Conservation (phyloP, 2,329 filamentous ascomycete species). For the Calonectria henricotiae region DNA sequence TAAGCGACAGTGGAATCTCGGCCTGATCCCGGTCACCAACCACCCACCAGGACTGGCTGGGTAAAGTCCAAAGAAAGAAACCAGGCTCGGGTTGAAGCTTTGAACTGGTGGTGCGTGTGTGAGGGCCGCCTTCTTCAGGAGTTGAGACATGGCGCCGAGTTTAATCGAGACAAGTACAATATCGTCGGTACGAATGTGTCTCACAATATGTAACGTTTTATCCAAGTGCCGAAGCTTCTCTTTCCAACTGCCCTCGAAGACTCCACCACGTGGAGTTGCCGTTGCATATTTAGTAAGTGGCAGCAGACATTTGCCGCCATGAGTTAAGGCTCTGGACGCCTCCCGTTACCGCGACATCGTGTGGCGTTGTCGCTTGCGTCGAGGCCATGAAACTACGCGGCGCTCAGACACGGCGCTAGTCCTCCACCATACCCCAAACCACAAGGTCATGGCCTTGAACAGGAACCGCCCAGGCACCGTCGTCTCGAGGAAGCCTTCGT, state of each 20-base stretch:
- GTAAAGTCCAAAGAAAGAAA: not conserved
- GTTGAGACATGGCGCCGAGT: constrained; percentile 13
- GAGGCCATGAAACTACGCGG: constrained; percentile 15
- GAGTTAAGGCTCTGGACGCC: constrained; percentile 9
- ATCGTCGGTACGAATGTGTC: not conserved
- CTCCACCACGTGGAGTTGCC: not conserved
- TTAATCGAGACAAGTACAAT: not conserved
- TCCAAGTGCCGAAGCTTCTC: constrained; percentile 11
- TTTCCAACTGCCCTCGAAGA: not conserved
- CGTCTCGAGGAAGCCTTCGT: constrained; percentile 14
- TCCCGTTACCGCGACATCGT: not conserved
- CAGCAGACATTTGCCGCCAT: not conserved
- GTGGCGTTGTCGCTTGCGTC: constrained; percentile 11
- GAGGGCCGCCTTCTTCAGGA: not conserved
- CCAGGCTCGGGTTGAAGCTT: not conserved
- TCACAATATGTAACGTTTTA: not conserved
- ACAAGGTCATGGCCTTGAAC: not conserved
- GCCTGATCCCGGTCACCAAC: not conserved
- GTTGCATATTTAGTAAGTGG: not conserved
- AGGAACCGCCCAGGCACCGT: constrained; percentile 7
- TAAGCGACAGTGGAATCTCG: not conserved
- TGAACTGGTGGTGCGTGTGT: not conserved
- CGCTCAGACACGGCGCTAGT: constrained; percentile 22
- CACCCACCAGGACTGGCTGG: not conserved
- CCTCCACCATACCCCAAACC: not conserved